phyloP scores from a whole-genome alignment of 2,329 filamentous ascomycete genomes.

The Hymenoscyphus scutula region DNA sequence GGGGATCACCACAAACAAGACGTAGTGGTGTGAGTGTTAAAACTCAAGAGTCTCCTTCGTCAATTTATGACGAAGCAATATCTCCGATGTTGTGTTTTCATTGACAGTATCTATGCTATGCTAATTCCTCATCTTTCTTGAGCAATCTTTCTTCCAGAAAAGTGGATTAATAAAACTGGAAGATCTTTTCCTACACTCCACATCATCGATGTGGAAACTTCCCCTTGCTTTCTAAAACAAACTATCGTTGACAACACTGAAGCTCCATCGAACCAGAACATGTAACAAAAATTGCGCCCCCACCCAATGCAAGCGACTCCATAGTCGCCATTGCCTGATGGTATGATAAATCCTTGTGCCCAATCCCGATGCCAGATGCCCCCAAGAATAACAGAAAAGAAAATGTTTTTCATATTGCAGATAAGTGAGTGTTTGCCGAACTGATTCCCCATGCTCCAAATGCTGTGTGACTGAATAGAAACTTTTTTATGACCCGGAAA shows the following conservation, averaged over 20 bases:
- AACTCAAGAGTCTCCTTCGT: background rate
- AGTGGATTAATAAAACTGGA: background rate
- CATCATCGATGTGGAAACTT: background rate
- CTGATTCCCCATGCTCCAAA: constrained; percentile 21
- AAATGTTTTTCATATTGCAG: constrained; percentile 12
- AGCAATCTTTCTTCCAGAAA: background rate
- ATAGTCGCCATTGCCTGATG: constrained; percentile 8
- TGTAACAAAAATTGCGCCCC: constrained; percentile 2
- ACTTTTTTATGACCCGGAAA: constrained; percentile 25
- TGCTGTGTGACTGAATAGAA: constrained; percentile 26
- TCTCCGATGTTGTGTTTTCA: background rate
- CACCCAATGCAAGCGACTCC: constrained; percentile 17
- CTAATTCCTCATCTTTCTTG: background rate
- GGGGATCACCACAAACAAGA: too few relatives aligned
- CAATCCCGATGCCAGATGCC: constrained; percentile 22
- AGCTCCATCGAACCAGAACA: constrained; percentile 18
- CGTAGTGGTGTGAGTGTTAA: background rate
- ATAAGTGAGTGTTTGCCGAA: constrained; percentile 22
- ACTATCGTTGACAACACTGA: constrained; percentile 28
- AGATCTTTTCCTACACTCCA: background rate
- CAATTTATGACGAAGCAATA: constrained; percentile 4
- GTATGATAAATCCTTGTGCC: constrained; percentile 14
- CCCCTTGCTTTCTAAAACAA: constrained; percentile 10
- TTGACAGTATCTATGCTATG: background rate
- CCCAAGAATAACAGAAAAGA: constrained; percentile 17